phyloP scores from a whole-genome alignment of 1,139 yeast genomes.

The Magnusiomyces suaveolens region DNA sequence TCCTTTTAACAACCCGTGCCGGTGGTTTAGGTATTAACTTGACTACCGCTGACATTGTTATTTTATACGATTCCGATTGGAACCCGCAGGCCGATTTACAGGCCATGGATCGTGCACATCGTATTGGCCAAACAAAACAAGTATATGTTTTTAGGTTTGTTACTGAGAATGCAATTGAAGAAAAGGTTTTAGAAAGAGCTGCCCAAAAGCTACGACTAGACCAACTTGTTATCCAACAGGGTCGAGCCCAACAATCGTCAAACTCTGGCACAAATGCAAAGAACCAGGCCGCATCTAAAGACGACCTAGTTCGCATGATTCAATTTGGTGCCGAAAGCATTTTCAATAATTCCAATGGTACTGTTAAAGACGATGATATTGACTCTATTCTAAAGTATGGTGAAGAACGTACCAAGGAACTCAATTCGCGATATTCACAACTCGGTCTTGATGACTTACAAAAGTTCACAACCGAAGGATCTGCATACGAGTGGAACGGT shows the following conservation, averaged over 20 bases:
- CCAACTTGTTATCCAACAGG: conserved; percentile 93
- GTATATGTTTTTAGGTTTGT: conserved; percentile 88
- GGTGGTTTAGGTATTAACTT: conserved; percentile 95
- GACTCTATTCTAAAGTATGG: conserved; percentile 72
- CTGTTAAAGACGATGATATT: conserved; percentile 54
- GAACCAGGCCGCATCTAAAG: conserved; percentile 44
- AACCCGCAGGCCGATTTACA: conserved; percentile 98
- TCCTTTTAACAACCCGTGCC: conserved; percentile 87
- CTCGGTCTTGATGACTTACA: conserved; percentile 89
- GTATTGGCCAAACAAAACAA: conserved; percentile 96
- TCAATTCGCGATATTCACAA: conserved; percentile 71
- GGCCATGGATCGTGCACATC: conserved; percentile 98
- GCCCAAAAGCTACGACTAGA: conserved; percentile 89
- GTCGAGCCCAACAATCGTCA: conserved; percentile 42
- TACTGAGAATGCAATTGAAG: conserved; percentile 93
- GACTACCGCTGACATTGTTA: conserved; percentile 85
- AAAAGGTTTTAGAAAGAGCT: conserved; percentile 89
- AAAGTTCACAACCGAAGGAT: conserved; percentile 70
- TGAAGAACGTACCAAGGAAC: conserved; percentile 65
- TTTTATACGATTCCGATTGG: conserved; percentile 93
- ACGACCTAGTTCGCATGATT: conserved; percentile 87
- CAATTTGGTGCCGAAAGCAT: conserved; percentile 93
- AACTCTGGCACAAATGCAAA: conserved; percentile 38
- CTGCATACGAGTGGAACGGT: conserved; percentile 97
- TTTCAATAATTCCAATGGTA: conserved; percentile 38